Evolutionary conservation across 495 filamentous ascomycete genomes (phyloP).

Genomic region (Hypoxylon trugodes): DNA sequence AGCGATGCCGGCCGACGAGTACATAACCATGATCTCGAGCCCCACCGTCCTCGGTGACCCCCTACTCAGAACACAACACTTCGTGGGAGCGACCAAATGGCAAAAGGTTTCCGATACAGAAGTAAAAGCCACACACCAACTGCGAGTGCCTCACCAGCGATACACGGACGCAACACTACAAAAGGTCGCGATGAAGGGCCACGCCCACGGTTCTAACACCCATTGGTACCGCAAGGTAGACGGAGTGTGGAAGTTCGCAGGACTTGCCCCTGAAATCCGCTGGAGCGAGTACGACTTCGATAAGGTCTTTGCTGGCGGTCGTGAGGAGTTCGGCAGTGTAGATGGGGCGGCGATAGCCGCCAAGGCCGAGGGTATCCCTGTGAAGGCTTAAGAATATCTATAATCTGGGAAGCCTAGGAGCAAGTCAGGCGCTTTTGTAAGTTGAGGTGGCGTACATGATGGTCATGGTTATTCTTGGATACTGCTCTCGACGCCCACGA

Average conservation of each 20-base stretch:
- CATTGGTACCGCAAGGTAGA: conserved; percentile 79
- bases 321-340: conserved; percentile 55
- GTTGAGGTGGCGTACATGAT: too few relatives aligned
- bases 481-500: too few relatives aligned
- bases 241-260: conserved; percentile 85
- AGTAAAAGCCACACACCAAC: conserved; percentile 77
- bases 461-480: too few relatives aligned
- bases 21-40: conserved; percentile 72
- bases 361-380: conserved; percentile 38
- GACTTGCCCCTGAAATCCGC: conserved; percentile 72
- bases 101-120: conserved; percentile 73
- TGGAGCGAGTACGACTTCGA: conserved; percentile 78
- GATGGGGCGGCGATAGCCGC: conserved; percentile 28
- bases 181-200: conserved; percentile 67
- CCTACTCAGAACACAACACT: conserved; percentile 76
- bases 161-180: conserved; percentile 64
- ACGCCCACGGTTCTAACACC: conserved; percentile 74
- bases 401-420: not conserved
- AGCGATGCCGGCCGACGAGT: conserved; percentile 76
- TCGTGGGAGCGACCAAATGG: conserved; percentile 77
- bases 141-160: conserved; percentile 75
- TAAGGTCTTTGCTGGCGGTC: conserved; percentile 55
- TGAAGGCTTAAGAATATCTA: conserved; percentile 10
- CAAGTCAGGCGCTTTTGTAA: too few relatives aligned
- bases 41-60: conserved; percentile 74